Percentiles rank a stretch among this genome's conserved stretches.
These are phyloP conservation scores for Fusarium kyushuense DNA, from an alignment of 2,329 filamentous ascomycete genomes.

Conservation along the genomic window DNA sequence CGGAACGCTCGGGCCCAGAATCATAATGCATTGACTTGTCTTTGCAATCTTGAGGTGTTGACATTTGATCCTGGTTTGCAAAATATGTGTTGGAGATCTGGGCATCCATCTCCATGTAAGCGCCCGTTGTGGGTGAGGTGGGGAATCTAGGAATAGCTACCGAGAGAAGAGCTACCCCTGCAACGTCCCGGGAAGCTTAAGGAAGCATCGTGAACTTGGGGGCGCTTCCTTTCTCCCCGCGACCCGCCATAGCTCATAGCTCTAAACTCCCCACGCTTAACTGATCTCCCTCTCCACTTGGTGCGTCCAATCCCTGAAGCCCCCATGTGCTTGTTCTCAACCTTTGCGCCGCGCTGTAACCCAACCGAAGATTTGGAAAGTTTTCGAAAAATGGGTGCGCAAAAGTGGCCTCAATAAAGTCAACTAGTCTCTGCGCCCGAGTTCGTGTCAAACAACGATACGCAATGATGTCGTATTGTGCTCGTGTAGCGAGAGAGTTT, in stretches of 20 bases:
- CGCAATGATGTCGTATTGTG: slow-evolving; percentile 18
- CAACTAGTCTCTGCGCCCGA: slow-evolving; percentile 7
- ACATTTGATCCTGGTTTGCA: slow-evolving; percentile 7
- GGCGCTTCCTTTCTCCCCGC: slow-evolving; percentile 22
- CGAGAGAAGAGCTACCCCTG: slow-evolving; percentile 46
- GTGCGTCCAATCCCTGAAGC: slow-evolving; percentile 24
- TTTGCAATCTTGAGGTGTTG: not conserved
- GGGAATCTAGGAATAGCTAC: slow-evolving; percentile 33
- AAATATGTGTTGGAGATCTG: slow-evolving; percentile 5
- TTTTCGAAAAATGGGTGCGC: slow-evolving; percentile 2
- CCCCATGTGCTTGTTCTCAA: slow-evolving; percentile 28
- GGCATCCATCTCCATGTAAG: slow-evolving; percentile 17
- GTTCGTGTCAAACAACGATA: slow-evolving; percentile 10
- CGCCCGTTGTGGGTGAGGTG: slow-evolving; percentile 30
- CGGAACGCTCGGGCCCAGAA: slow-evolving; percentile 33
- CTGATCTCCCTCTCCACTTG: slow-evolving; percentile 38
- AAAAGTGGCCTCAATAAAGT: not conserved
- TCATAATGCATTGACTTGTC: not conserved
- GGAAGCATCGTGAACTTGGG: slow-evolving; percentile 9
- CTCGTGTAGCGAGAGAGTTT: slow-evolving; percentile 3
- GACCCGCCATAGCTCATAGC: slow-evolving; percentile 44
- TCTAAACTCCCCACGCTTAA: slow-evolving; percentile 38
- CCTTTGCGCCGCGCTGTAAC: not conserved
- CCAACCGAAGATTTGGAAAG: not conserved
- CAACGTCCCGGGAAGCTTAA: slow-evolving; percentile 32